Percentiles rank a stretch among this genome's conserved stretches.
These are phyloP conservation scores for Lactifluus volemus DNA, from an alignment of 768 basidiomycete species.

Conservation along the genomic window DNA sequence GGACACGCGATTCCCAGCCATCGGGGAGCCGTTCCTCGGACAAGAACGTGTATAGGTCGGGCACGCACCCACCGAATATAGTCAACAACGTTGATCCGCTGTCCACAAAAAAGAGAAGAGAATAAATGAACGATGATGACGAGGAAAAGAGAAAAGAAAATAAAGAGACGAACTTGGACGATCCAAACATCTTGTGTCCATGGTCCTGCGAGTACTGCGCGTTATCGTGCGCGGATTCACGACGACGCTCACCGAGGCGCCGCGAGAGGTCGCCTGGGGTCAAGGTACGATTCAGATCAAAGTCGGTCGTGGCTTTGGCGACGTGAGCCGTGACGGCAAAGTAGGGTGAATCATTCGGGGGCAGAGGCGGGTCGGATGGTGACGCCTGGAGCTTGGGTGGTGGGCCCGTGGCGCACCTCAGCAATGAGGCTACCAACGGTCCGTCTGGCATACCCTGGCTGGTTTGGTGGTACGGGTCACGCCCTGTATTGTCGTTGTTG, in stretches of 20 bases:
- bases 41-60: slow-evolving; percentile 47
- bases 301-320: not conserved
- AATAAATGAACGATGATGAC: too few relatives aligned
- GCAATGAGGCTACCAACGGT: slow-evolving; percentile 42
- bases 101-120: not conserved
- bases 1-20: slow-evolving; percentile 58
- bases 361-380: not conserved
- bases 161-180: slow-evolving; percentile 45
- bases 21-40: slow-evolving; percentile 62
- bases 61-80: slow-evolving; percentile 55
- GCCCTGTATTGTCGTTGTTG: slow-evolving; percentile 31
- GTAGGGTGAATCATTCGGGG: slow-evolving; percentile 7
- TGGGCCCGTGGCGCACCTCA: slow-evolving; percentile 51
- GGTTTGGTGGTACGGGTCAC: slow-evolving; percentile 38
- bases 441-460: slow-evolving; percentile 48
- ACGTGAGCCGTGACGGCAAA: slow-evolving; percentile 2
- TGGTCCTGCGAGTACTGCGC: slow-evolving; percentile 43
- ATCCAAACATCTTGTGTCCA: slow-evolving; percentile 54
- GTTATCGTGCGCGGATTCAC: slow-evolving; percentile 44
- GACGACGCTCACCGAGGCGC: slow-evolving; percentile 51
- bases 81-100: slow-evolving; percentile 57
- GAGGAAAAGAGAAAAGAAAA: not conserved
- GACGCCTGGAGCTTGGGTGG: slow-evolving; percentile 22
- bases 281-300: slow-evolving; percentile 28
- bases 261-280: slow-evolving; percentile 51